Conservation (phyloP, 331 rosid species). For the Phaseolus coccineus region DNA sequence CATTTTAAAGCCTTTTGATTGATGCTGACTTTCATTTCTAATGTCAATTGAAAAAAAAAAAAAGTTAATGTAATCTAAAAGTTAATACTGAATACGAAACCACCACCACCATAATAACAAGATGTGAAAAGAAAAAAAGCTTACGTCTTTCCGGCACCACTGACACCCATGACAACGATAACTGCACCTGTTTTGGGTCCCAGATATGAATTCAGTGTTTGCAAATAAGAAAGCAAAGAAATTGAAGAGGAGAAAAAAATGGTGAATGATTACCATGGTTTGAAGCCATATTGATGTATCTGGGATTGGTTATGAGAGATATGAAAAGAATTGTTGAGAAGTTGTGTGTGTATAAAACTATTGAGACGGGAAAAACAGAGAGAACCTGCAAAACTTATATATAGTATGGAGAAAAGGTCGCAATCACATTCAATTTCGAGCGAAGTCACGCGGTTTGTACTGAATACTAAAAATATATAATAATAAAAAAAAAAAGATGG, state of each 20-base stretch:
- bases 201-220: background rate
- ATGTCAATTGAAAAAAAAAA: no score
- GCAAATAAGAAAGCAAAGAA: background rate
- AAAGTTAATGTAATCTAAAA: no score
- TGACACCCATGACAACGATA: constrained; percentile 79
- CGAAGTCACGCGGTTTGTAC: background rate
- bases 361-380: background rate
- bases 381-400: background rate
- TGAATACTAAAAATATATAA: no score
- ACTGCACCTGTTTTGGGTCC: constrained; percentile 37
- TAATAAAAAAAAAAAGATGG: no score
- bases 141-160: constrained; percentile 94
- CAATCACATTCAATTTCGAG: background rate
- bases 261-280: background rate
- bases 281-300: constrained; percentile 41
- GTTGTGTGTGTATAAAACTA: background rate
- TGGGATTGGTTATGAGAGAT: background rate
- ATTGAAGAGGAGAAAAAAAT: constrained; percentile 5
- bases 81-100: background rate
- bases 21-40: no score
- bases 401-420: background rate
- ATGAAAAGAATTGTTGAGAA: no score
- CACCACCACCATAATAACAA: background rate
- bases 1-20: no score
- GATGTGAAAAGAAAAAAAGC: background rate